These are phyloP conservation scores for Rosa lucieae DNA, from an alignment of 306 rosid species.

Conservation along the genomic window DNA sequence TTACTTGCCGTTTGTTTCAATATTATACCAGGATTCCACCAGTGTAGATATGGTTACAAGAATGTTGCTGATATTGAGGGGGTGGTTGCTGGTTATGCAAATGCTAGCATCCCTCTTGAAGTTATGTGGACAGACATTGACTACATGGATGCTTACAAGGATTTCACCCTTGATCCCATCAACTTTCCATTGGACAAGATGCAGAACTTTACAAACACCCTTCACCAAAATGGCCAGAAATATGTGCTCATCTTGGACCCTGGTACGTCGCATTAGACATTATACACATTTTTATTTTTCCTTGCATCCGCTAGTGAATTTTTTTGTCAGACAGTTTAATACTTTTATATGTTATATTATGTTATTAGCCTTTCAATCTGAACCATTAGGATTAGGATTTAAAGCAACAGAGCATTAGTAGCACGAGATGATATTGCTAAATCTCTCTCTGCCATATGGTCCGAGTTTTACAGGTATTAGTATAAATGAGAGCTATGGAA, in stretches of 20 bases:
- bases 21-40: slow-evolving; percentile 67
- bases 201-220: slow-evolving; percentile 49
- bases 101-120: slow-evolving; percentile 80
- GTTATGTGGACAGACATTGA: slow-evolving; percentile 95
- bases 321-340: too few relatives aligned
- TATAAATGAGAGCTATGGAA: slow-evolving; percentile 55
- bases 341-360: not conserved
- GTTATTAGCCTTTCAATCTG: not conserved
- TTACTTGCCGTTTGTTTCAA: not conserved
- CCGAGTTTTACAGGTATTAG: slow-evolving; percentile 53
- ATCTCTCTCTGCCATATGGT: not conserved
- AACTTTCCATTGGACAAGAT: slow-evolving; percentile 71
- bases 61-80: slow-evolving; percentile 56
- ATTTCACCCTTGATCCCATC: slow-evolving; percentile 82
- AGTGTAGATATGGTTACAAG: slow-evolving; percentile 83
- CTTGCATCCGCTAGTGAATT: not conserved
- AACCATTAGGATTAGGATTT: not conserved
- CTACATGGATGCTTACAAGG: slow-evolving; percentile 87
- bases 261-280: slow-evolving; percentile 41
- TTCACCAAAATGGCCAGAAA: slow-evolving; percentile 79
- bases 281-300: not conserved
- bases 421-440: not conserved
- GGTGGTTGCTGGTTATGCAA: slow-evolving; percentile 73
- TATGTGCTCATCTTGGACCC: slow-evolving; percentile 83
- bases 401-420: not conserved